phyloP scores from a whole-genome alignment of 2,329 filamentous ascomycete species.

The Talaromyces sp. region DNA sequence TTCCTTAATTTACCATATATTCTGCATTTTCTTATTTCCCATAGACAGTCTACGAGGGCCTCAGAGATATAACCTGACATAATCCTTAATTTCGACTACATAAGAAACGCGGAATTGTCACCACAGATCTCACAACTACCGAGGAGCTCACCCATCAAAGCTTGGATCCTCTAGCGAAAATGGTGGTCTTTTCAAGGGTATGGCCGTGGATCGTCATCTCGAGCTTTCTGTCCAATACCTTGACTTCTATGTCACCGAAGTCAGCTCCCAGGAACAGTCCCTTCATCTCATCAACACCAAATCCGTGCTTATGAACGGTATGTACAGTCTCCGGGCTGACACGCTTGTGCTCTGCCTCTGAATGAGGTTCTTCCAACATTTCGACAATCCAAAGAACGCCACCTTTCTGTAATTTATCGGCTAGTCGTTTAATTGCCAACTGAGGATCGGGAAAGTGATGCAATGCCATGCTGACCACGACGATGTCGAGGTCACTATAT shows the following conservation, averaged over 20 bases:
- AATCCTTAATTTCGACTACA: not conserved
- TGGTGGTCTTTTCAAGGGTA: conserved; percentile 27
- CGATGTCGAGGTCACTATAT: conserved; percentile 67
- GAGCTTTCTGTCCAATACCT: conserved; percentile 51
- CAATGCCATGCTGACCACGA: conserved; percentile 59
- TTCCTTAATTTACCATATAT: not conserved
- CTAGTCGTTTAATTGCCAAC: conserved; percentile 57
- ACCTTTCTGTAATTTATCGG: conserved; percentile 59
- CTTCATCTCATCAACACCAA: conserved; percentile 57
- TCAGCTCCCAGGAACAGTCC: conserved; percentile 63
- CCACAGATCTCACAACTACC: not conserved
- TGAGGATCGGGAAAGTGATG: conserved; percentile 66
- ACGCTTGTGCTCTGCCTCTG: conserved; percentile 21
- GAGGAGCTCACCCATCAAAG: not conserved
- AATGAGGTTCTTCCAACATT: conserved; percentile 54
- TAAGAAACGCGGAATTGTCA: not conserved
- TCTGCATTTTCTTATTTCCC: not conserved
- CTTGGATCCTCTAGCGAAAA: conserved; percentile 32
- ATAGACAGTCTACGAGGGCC: not conserved
- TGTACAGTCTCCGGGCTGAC: conserved; percentile 38
- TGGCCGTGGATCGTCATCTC: conserved; percentile 38
- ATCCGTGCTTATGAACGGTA: conserved; percentile 64
- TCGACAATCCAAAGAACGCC: conserved; percentile 67
- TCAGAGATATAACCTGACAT: not conserved
- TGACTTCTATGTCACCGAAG: conserved; percentile 55